Evolutionary conservation across 1,284 basidiomycete species (phyloP), one percentile per base, ranked within the genome.

Genomic region (Moesziomyces globuligerus): DNA sequence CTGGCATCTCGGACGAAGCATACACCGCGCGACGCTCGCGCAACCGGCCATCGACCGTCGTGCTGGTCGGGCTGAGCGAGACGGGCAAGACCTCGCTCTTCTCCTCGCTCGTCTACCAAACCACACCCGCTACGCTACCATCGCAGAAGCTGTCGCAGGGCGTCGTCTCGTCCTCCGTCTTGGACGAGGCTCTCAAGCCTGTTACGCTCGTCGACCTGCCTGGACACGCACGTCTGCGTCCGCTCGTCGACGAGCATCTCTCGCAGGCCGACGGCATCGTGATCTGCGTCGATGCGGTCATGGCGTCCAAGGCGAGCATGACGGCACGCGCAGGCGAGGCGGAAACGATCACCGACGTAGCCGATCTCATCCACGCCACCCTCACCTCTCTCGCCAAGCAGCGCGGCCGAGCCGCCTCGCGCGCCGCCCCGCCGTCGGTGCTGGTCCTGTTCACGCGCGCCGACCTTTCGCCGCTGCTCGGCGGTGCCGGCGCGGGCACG

Each of bases 31-130:
- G 52, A 25, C 74, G 67, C 17, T 65, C 52, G 37, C 24, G 53
- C 10, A 55, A 47, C 7, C 41, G 68, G 23, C 26, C 76, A 0
- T 64, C 72, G 4, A 75, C 60, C 3, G 70, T 75, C 6, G 53
- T 80, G 24, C 67, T 81, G 3, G 65, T 79, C 10, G 79, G 79
- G 1, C 49, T 69, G 29, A 58, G 68, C 45, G 61, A 75, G 23
- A 51, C 73, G 5, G 79, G 79, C 43, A 81, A 81, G 50, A 80
- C 79, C 6, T 53, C 70, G 21, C 57, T 81, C 36, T 80, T 79
- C 56, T 57, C 74, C 29, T 61, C 61, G 20, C 52, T 81, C 8
- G 78, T 75, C 26, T 75, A 76, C 39, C 59, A 53, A 15, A 69
- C 72, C 6, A 61, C 70, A 4, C 79, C 78, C 0, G 53, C 65